Conservation (phyloP, 495 filamentous ascomycete genomes). For the Aspergillus heteromorphus region DNA sequence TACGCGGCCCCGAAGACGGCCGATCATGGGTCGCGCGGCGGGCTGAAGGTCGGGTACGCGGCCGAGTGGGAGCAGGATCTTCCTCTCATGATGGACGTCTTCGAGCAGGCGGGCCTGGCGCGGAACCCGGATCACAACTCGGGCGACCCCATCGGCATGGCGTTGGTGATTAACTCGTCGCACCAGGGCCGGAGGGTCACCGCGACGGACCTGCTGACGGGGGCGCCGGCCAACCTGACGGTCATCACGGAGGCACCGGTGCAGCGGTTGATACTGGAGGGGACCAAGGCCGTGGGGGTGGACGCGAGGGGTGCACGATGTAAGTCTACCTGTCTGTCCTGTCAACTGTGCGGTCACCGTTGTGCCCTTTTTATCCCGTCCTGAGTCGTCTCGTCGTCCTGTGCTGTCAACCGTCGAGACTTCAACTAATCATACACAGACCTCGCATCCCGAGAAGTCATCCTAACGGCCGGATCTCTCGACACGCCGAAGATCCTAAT, state of each 20-base stretch:
- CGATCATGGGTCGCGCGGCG: constrained; percentile 48
- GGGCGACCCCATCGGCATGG: constrained; percentile 56
- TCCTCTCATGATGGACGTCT: constrained; percentile 34
- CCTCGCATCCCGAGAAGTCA: constrained; percentile 49
- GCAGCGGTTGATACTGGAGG: constrained; percentile 46
- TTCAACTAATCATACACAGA: constrained; percentile 10
- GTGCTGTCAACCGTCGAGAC: not conserved
- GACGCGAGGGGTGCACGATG: constrained; percentile 32
- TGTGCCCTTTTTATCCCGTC: too few species aligned
- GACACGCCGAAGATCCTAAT: constrained; percentile 58
- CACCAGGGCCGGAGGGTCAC: constrained; percentile 46
- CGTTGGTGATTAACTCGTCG: constrained; percentile 42
- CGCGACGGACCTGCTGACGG: constrained; percentile 43
- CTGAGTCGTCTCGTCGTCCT: too few species aligned
- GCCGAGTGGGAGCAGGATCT: constrained; percentile 47
- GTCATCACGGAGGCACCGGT: constrained; percentile 45
- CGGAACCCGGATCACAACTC: constrained; percentile 54
- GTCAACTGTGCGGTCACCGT: too few species aligned
- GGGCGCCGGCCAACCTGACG: constrained; percentile 44
- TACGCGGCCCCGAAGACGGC: constrained; percentile 23
- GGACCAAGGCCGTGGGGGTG: constrained; percentile 48
- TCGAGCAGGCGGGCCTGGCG: constrained; percentile 42
- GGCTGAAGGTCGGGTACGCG: constrained; percentile 42
- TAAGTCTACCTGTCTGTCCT: too few species aligned
- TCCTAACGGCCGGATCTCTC: constrained; percentile 53